Evolutionary conservation across 208 protist genomes (phyloP), one percentile per base, ranked within the genome.

Genomic region (Leishmania mexicana): DNA sequence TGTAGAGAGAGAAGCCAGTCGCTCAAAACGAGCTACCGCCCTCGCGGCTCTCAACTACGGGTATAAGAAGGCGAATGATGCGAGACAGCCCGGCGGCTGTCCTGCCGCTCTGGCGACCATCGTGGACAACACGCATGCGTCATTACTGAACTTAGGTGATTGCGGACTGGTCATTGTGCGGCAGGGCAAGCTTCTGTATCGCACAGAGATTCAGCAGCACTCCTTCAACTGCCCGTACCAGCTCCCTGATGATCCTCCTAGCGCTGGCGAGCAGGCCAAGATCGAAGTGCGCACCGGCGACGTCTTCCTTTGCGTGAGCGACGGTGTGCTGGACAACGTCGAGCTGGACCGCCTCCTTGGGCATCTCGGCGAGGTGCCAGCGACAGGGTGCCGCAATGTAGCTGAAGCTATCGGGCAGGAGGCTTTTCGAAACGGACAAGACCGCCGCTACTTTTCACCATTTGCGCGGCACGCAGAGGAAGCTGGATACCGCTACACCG

Each of bases 171-270:
- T 94, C 8, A 85, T 96, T 21, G 42, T 96, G 82, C 89, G 95
- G 15, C 83, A 92, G 38, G 87, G 85, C 2, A 85, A 87, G 71
- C 83, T 96, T 19, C 83, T 97, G 40, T 95, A 90, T 75, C 88
- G 85, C 11, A 92, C 92, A 1, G 85, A 87, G 78, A 81, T 85
- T 42, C 93, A 96, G 86, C 93, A 97, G 81, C 95, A 97, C 76
- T 87, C 83, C 54, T 97, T 97, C 80, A 96, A 97, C 84, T 97
- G 95, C 78, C 95, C 95, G 0, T 96, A 89, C 64, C 92, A 96
- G 76, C 90, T 97, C 8, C 94, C 94, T 10, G 87, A 89, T 28
- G 95, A 97, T 71, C 83, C 92, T 21, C 93, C 93, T n/a, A 85
- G 83, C 28, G 84, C 85, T 4, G 93, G 93, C 1, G 89, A 96